A percentile compares a stretch with the other conserved stretches of the same genome.
Evolutionary conservation across 805 yeast genomes (phyloP).

Genomic region (Suhomyces canberraensis): DNA sequence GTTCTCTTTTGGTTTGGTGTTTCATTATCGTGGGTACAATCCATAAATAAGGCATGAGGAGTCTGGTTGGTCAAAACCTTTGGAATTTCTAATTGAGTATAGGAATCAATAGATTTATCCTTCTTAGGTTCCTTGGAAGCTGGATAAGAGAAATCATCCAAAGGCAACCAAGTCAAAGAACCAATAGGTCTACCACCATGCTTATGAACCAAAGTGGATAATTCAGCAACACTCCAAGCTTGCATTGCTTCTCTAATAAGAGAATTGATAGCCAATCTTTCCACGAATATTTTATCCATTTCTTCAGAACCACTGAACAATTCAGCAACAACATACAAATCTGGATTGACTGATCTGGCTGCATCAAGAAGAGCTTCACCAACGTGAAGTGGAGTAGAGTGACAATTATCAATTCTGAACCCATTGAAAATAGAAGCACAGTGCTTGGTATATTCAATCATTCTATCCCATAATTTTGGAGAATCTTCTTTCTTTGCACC

Average conservation of each 20-base stretch:
- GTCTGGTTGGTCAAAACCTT: slow-evolving; percentile 59
- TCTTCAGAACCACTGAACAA: slow-evolving; percentile 89
- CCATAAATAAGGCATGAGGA: slow-evolving; percentile 97
- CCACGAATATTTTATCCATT: slow-evolving; percentile 86
- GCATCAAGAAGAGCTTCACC: slow-evolving; percentile 85
- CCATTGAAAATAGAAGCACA: slow-evolving; percentile 81
- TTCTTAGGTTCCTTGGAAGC: slow-evolving; percentile 41
- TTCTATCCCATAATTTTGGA: slow-evolving; percentile 84
- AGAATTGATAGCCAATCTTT: slow-evolving; percentile 83
- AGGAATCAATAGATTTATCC: slow-evolving; percentile 7
- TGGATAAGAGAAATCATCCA: slow-evolving; percentile 71
- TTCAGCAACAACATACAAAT: slow-evolving; percentile 91
- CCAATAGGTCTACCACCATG: slow-evolving; percentile 98
- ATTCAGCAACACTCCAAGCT: slow-evolving; percentile 83
- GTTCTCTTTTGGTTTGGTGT: slow-evolving; percentile 87
- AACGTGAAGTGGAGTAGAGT: slow-evolving; percentile 93
- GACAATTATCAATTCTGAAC: slow-evolving; percentile 91
- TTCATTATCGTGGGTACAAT: slow-evolving; percentile 95
- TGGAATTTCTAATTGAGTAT: slow-evolving; percentile 68
- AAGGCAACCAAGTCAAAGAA: slow-evolving; percentile 75
- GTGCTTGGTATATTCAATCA: slow-evolving; percentile 69
- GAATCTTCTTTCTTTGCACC: slow-evolving; percentile 78
- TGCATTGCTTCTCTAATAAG: slow-evolving; percentile 97
- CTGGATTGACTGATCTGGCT: slow-evolving; percentile 81
- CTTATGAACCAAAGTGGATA: slow-evolving; percentile 80